These are phyloP conservation scores for Diaporthe capsici DNA, from an alignment of 2,329 filamentous ascomycete genomes.

Conservation along the genomic window DNA sequence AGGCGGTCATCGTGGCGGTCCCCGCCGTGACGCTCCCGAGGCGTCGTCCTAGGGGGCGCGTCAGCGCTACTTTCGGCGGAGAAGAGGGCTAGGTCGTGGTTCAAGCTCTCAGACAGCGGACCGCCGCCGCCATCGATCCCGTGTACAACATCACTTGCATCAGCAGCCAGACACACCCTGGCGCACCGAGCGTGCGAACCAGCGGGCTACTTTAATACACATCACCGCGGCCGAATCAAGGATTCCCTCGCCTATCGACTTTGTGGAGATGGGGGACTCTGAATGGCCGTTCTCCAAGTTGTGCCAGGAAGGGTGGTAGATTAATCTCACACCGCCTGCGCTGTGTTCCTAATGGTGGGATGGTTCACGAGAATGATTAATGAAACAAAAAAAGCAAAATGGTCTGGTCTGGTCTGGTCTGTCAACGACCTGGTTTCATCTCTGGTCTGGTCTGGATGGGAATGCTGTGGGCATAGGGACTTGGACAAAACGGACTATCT, in stretches of 20 bases:
- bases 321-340: neutral
- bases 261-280: constrained; percentile 35
- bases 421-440: constrained; percentile 15
- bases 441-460: constrained; percentile 26
- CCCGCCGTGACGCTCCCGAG: constrained; percentile 50
- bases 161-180: constrained; percentile 29
- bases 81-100: constrained; percentile 12
- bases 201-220: constrained; percentile 23
- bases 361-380: constrained; percentile 32
- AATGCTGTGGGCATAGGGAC: constrained; percentile 26
- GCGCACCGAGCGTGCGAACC: constrained; percentile 30
- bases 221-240: constrained; percentile 16
- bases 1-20: constrained; percentile 53
- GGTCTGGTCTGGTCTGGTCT: constrained; percentile 33
- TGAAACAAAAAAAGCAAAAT: constrained; percentile 14
- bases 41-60: constrained; percentile 36
- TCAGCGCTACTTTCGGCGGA: constrained; percentile 4
- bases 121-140: constrained; percentile 9
- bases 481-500: constrained; percentile 7
- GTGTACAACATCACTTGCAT: constrained; percentile 36
- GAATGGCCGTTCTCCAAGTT: constrained; percentile 39
- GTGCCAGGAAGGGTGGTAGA: constrained; percentile 40
- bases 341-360: constrained; percentile 24
- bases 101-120: constrained; percentile 1
- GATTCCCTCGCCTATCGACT: constrained; percentile 32